Evolutionary conservation across 2,329 filamentous ascomycete species (phyloP).

Genomic region (Cladosporium phlei): DNA sequence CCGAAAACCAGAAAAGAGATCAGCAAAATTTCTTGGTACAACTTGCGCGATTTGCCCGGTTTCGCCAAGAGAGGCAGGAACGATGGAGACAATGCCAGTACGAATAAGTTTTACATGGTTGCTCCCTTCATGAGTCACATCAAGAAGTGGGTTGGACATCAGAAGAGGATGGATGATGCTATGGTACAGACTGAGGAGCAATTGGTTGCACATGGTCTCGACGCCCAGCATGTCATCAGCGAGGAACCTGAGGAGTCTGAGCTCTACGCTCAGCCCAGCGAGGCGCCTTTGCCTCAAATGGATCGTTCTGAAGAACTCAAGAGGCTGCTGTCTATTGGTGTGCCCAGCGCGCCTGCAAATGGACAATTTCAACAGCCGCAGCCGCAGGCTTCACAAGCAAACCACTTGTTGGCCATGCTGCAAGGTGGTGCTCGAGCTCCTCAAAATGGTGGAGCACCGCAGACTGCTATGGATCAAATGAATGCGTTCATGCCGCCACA

Average conservation of each 20-base stretch:
- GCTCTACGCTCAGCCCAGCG: background rate
- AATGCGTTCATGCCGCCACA: slow-evolving; percentile 17
- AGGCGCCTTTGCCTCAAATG: slow-evolving; percentile 14
- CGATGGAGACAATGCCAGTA: slow-evolving; percentile 58
- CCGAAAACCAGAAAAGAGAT: slow-evolving; percentile 94
- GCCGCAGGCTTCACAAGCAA: slow-evolving; percentile 38
- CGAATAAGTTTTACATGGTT: slow-evolving; percentile 97
- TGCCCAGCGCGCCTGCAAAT: slow-evolving; percentile 5
- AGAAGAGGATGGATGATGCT: slow-evolving; percentile 63
- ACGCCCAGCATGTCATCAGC: background rate
- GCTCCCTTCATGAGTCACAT: slow-evolving; percentile 82
- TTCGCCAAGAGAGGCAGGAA: slow-evolving; percentile 66
- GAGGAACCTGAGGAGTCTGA: slow-evolving; percentile 4
- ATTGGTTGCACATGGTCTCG: slow-evolving; percentile 3
- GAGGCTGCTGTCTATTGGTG: slow-evolving; percentile 42
- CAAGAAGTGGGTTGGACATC: slow-evolving; percentile 84
- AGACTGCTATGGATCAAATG: slow-evolving; percentile 7
- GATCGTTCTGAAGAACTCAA: slow-evolving; percentile 44
- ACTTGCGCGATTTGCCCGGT: slow-evolving; percentile 78
- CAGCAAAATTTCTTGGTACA: slow-evolving; percentile 94
- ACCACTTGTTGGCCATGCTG: slow-evolving; percentile 54
- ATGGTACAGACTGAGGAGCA: slow-evolving; percentile 4
- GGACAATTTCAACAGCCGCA: background rate
- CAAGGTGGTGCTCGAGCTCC: slow-evolving; percentile 34
- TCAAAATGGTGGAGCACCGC: slow-evolving; percentile 3